These are phyloP conservation scores for Hsuehochloa calcarea DNA, from an alignment of 176 grass and related monocot genomes.

Conservation along the genomic window DNA sequence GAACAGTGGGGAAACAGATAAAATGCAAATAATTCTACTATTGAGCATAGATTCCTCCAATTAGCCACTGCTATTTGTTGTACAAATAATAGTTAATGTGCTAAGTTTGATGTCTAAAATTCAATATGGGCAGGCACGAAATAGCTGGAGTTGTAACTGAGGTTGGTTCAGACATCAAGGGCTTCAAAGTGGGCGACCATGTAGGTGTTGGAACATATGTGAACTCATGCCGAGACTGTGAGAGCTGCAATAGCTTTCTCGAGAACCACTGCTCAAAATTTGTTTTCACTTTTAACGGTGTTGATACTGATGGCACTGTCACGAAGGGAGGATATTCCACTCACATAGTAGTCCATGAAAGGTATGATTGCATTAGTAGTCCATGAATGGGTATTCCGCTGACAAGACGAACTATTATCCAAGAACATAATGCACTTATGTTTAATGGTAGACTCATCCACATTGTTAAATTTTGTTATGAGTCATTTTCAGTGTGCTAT, in stretches of 20 bases:
- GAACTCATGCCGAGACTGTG: conserved; percentile 61
- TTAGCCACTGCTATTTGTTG: neutral
- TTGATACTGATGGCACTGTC: conserved; percentile 68
- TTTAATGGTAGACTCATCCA: neutral
- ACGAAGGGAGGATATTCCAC: conserved; percentile 86
- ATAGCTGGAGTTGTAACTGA: conserved; percentile 69
- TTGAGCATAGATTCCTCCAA: neutral
- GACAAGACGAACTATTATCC: neutral
- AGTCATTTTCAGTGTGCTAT: neutral
- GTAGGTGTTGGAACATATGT: conserved; percentile 69
- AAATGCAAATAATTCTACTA: neutral
- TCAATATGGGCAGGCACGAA: conserved; percentile 58
- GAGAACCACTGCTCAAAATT: conserved; percentile 54
- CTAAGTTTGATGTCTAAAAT: neutral
- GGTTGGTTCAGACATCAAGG: conserved; percentile 57
- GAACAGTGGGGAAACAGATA: neutral
- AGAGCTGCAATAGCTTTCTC: conserved; percentile 50
- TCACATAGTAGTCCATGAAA: conserved; percentile 67
- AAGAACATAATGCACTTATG: neutral
- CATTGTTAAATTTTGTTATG: neutral
- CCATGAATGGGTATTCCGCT: too few species aligned
- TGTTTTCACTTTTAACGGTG: conserved; percentile 49
- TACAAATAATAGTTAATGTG: neutral
- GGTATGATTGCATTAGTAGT: conserved; percentile 43
- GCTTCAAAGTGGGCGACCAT: conserved; percentile 62